phyloP scores from a whole-genome alignment of 2,329 filamentous ascomycete species.

The Pseudogymnoascus sp. region DNA sequence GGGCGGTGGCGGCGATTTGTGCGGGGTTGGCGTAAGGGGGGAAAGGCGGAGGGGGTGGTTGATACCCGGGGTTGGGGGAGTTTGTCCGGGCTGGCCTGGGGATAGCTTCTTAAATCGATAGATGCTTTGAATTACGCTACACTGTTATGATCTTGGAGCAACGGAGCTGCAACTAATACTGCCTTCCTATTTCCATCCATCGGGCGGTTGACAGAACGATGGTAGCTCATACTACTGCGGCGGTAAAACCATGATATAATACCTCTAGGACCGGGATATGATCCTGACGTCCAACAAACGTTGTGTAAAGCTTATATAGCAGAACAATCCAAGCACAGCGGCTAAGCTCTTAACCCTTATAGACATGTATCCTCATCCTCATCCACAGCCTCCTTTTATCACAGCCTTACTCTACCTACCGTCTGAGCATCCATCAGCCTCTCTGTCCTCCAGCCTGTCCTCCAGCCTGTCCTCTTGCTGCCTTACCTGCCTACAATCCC shows the following conservation, averaged over 20 bases:
- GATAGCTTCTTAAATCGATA: background rate
- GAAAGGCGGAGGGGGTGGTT: background rate
- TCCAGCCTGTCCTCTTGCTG: background rate
- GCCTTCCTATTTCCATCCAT: background rate
- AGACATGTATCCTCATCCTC: background rate
- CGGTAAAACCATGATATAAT: too few species aligned
- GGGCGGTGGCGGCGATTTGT: conserved; percentile 60
- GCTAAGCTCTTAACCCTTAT: background rate
- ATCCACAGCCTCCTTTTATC: background rate
- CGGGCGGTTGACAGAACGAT: background rate
- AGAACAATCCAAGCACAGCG: too few species aligned
- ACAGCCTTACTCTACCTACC: background rate
- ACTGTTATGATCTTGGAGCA: background rate
- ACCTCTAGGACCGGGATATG: too few species aligned
- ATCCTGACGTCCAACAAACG: too few species aligned
- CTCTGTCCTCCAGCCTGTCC: background rate
- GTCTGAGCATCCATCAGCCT: background rate
- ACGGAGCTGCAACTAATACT: too few species aligned
- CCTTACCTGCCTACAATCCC: background rate
- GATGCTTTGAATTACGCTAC: background rate
- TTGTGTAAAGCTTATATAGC: too few species aligned
- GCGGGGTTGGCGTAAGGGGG: conserved; percentile 15
- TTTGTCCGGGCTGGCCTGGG: background rate
- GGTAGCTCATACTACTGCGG: too few species aligned
- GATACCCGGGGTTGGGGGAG: background rate